Evolutionary conservation across 148 eudicot genomes (phyloP).

Genomic region (Rhododendron henanense): DNA sequence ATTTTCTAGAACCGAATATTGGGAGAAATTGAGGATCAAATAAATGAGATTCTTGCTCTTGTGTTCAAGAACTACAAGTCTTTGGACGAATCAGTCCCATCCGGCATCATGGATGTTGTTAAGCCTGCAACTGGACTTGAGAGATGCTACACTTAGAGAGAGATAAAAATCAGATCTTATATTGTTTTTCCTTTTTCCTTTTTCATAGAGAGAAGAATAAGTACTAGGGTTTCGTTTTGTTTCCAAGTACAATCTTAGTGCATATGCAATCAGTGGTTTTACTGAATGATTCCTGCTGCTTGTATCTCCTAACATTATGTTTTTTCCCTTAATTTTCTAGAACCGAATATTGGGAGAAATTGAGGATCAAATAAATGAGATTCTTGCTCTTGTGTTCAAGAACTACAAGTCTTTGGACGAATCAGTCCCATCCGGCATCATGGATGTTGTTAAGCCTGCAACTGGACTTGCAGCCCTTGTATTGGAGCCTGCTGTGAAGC

Average conservation of each 20-base stretch:
- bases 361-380: conserved; percentile 85
- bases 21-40: conserved; percentile 90
- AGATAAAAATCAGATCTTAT: background rate
- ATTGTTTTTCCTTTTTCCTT: background rate
- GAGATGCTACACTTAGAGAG: background rate
- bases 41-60: conserved; percentile 79
- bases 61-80: conserved; percentile 89
- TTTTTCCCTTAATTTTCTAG: conserved; percentile 31
- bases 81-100: conserved; percentile 66
- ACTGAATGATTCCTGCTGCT: background rate
- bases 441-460: conserved; percentile 79
- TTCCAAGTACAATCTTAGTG: background rate
- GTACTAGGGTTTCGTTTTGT: too few species aligned
- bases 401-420: conserved; percentile 93
- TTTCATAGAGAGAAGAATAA: background rate
- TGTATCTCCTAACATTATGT: background rate
- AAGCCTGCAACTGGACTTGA: conserved; percentile 69
- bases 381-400: conserved; percentile 76
- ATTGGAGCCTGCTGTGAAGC: conserved; percentile 79
- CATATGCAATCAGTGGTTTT: background rate
- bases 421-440: conserved; percentile 59
- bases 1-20: conserved; percentile 70
- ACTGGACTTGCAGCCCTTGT: conserved; percentile 78
- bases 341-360: conserved; percentile 90
- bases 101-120: conserved; percentile 76